Conservation (phyloP, 129 eudicot species). For the Scalesia atractyloides region DNA sequence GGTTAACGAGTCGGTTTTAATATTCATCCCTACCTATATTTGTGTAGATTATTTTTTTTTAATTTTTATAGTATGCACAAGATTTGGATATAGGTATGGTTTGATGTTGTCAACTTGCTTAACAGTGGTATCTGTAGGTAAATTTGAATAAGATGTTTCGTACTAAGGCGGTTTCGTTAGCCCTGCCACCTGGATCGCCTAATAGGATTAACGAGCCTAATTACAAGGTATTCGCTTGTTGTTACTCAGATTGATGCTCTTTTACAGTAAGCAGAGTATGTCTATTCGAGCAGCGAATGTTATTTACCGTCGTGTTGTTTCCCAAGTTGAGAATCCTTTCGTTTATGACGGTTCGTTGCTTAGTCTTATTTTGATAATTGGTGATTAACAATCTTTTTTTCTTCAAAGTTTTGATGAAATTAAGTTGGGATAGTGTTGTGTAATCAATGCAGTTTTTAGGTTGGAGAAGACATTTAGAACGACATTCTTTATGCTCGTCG, state of each 20-base stretch:
- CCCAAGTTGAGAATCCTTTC: slow-evolving; percentile 67
- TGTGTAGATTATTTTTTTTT: slow-evolving; percentile 4
- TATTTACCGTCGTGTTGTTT: slow-evolving; percentile 55
- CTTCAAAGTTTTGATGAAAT: background rate
- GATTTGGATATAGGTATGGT: background rate
- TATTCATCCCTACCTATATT: too few relatives aligned
- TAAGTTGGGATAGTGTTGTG: background rate
- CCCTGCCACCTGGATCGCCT: slow-evolving; percentile 35
- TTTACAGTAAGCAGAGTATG: slow-evolving; percentile 75
- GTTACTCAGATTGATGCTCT: slow-evolving; percentile 61
- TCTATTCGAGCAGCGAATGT: slow-evolving; percentile 72
- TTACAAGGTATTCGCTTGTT: slow-evolving; percentile 53
- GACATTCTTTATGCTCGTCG: slow-evolving; percentile 70
- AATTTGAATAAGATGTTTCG: slow-evolving; percentile 35
- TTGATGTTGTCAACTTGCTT: background rate
- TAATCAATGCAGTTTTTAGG: slow-evolving; percentile 65
- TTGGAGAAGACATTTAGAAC: slow-evolving; percentile 91
- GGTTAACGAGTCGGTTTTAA: too few relatives aligned
- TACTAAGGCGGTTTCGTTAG: slow-evolving; percentile 29
- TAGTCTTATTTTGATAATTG: slow-evolving; percentile 7
- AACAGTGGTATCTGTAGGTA: slow-evolving; percentile 24
- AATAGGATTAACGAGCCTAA: slow-evolving; percentile 34
- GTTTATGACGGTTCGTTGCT: slow-evolving; percentile 63
- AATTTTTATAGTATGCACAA: background rate
- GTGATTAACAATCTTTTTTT: background rate